A percentile compares a stretch with the other conserved stretches of the same genome.
phyloP scores from a whole-genome alignment of 2,329 filamentous ascomycete genomes.

The Cytospora piceae region DNA sequence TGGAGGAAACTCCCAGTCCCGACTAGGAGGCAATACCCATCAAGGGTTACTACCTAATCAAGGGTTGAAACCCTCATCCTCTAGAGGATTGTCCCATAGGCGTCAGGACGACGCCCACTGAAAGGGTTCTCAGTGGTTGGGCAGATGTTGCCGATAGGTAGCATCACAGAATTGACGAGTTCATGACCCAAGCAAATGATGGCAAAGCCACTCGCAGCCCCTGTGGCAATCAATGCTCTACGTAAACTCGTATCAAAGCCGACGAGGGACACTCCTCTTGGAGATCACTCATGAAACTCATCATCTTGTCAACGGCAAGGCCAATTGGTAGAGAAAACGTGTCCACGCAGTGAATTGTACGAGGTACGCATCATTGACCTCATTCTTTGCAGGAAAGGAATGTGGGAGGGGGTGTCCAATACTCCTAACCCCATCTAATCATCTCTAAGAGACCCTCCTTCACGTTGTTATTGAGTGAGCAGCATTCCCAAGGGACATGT shows the following conservation, averaged over 20 bases:
- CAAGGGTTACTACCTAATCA: neutral
- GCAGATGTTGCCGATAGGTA: slow-evolving; percentile 2
- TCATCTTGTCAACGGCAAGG: too few relatives aligned
- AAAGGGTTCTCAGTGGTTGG: neutral
- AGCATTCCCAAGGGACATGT: too few relatives aligned
- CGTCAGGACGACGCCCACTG: neutral
- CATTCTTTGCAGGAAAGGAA: too few relatives aligned
- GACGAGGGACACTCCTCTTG: too few relatives aligned
- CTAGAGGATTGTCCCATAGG: neutral
- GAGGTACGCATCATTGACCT: too few relatives aligned
- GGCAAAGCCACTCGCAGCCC: neutral
- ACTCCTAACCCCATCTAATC: too few relatives aligned
- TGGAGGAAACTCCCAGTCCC: neutral
- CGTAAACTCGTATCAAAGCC: neutral
- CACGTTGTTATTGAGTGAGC: too few relatives aligned
- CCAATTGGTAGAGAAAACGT: too few relatives aligned
- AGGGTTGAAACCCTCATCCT: neutral
- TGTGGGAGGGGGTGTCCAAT: too few relatives aligned
- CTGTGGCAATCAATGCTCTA: neutral
- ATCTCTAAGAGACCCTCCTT: too few relatives aligned
- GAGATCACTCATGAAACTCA: too few relatives aligned
- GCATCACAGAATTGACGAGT: slow-evolving; percentile 1
- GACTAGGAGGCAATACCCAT: neutral
- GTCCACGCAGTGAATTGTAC: too few relatives aligned
- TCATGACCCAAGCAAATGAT: neutral